Conservation (phyloP, 371 early-diverging fungal species). For the Apophysomyces ossiformis region DNA sequence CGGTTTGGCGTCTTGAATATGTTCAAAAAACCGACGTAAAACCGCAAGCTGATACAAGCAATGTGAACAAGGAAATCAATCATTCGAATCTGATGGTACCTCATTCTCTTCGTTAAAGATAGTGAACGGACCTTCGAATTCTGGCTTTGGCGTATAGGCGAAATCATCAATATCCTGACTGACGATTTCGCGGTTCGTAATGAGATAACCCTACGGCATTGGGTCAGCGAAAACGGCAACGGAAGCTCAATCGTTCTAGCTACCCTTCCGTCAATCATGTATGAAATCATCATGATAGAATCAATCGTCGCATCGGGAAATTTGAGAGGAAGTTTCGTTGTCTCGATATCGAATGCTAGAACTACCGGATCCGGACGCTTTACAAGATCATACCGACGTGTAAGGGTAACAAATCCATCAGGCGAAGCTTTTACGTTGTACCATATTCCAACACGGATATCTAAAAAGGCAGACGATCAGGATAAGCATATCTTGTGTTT, state of each 20-base stretch:
- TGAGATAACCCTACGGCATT: slow-evolving; percentile 84
- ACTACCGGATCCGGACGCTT: slow-evolving; percentile 96
- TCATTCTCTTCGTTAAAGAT: slow-evolving; percentile 97
- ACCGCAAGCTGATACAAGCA: slow-evolving; percentile 55
- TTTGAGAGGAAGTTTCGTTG: slow-evolving; percentile 98
- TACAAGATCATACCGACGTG: slow-evolving; percentile 82
- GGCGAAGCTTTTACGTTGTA: slow-evolving; percentile 74
- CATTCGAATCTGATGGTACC: slow-evolving; percentile 34
- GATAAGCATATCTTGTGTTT: background rate
- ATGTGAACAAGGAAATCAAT: background rate
- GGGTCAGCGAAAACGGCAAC: slow-evolving; percentile 17
- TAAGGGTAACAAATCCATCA: slow-evolving; percentile 64
- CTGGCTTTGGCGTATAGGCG: slow-evolving; percentile 97
- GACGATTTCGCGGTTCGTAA: slow-evolving; percentile 98
- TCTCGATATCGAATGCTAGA: slow-evolving; percentile 99
- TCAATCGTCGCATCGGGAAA: slow-evolving; percentile 97
- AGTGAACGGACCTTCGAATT: slow-evolving; percentile 95
- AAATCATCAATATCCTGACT: slow-evolving; percentile 97
- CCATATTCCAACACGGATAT: slow-evolving; percentile 97
- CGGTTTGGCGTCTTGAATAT: slow-evolving; percentile 89
- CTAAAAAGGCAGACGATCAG: slow-evolving; percentile 34
- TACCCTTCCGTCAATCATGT: slow-evolving; percentile 97
- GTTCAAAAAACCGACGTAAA: slow-evolving; percentile 91
- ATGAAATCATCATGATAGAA: slow-evolving; percentile 99
- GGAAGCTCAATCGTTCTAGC: background rate